Evolutionary conservation across 352 stramenopile genomes (phyloP).

Genomic region (Pythium guiyangense): DNA sequence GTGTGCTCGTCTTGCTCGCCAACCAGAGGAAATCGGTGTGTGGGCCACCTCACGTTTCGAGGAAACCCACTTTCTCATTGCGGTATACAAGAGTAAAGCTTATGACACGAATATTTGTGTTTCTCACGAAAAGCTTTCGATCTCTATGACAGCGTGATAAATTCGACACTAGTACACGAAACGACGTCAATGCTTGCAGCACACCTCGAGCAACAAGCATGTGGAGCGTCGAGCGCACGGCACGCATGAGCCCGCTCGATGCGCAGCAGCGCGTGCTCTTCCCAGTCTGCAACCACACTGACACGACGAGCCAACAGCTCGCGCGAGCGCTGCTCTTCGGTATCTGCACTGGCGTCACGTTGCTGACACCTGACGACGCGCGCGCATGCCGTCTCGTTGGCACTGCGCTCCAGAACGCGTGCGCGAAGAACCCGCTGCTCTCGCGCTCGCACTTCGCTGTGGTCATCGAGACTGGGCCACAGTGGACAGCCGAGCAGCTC

Average conservation of each 20-base stretch:
- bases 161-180: neutral
- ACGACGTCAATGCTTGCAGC: neutral
- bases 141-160: neutral
- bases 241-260: conserved; percentile 25
- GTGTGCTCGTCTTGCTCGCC: neutral
- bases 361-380: conserved; percentile 28
- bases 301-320: conserved; percentile 22
- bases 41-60: too few relatives aligned
- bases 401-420: conserved; percentile 20
- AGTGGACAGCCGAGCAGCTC: conserved; percentile 18
- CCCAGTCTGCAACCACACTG: conserved; percentile 19
- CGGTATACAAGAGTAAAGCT: too few relatives aligned
- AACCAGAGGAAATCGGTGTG: neutral
- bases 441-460: conserved; percentile 26
- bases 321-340: conserved; percentile 22
- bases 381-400: conserved; percentile 22
- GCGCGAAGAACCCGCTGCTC: conserved; percentile 23
- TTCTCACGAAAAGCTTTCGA: neutral
- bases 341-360: conserved; percentile 30
- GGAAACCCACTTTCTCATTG: too few relatives aligned
- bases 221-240: conserved; percentile 46
- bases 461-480: conserved; percentile 16
- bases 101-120: neutral
- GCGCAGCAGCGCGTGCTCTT: conserved; percentile 50
- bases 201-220: conserved; percentile 13